These are phyloP conservation scores for Thermothielavioides terrestris DNA, from an alignment of 495 filamentous ascomycete species.

Conservation along the genomic window DNA sequence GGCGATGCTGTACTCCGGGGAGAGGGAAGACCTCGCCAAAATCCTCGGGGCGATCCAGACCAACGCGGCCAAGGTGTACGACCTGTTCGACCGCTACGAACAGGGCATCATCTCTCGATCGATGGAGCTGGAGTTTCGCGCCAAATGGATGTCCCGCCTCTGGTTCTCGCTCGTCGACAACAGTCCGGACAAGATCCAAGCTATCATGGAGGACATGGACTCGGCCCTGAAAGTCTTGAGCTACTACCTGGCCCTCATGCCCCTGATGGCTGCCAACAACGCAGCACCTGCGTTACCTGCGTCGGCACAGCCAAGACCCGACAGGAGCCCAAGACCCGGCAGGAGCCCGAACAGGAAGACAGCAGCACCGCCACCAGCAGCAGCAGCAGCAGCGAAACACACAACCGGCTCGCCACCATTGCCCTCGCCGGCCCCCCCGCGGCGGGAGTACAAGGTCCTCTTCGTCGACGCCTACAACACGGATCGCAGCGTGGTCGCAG, in stretches of 20 bases:
- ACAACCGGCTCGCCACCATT: not conserved
- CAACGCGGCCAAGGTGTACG: constrained; percentile 14
- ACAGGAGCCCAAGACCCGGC: not conserved
- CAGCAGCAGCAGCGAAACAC: not conserved
- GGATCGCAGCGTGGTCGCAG: constrained; percentile 16
- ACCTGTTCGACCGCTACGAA: constrained; percentile 23
- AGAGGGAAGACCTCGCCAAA: constrained; percentile 11
- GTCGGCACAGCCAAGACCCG: not conserved
- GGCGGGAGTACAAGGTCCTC: constrained; percentile 14
- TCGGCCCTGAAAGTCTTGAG: constrained; percentile 4
- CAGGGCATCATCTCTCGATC: constrained; percentile 18
- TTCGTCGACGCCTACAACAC: constrained; percentile 22
- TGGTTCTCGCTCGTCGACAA: constrained; percentile 20
- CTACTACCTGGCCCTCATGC: constrained; percentile 15
- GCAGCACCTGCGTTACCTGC: not conserved
- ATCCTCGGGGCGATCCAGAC: constrained; percentile 12
- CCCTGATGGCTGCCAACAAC: not conserved
- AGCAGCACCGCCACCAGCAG: not conserved
- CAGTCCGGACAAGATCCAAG: constrained; percentile 20
- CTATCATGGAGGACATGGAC: constrained; percentile 21
- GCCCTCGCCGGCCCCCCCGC: not conserved
- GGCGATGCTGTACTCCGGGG: not conserved
- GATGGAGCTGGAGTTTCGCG: constrained; percentile 12
- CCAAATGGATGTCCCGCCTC: constrained; percentile 10
- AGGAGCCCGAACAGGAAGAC: not conserved